Percentiles rank a stretch among this genome's conserved stretches.
These are phyloP conservation scores for Clavispora asparagi DNA, from an alignment of 805 yeast species.

Conservation along the genomic window DNA sequence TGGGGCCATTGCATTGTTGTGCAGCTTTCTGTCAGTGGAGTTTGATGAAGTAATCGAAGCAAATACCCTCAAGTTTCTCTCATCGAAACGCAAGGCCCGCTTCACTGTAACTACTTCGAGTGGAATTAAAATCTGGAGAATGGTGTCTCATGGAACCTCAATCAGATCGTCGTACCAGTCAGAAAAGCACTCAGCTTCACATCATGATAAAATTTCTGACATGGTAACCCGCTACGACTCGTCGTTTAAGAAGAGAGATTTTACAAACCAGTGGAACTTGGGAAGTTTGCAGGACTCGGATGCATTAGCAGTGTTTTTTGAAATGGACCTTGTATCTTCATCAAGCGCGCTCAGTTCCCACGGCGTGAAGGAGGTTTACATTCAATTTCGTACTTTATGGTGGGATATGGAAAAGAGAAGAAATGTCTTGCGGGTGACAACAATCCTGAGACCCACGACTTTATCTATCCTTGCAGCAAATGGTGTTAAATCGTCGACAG, in stretches of 20 bases:
- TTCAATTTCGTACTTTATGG: slow-evolving; percentile 31
- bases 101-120: slow-evolving; percentile 28
- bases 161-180: slow-evolving; percentile 29
- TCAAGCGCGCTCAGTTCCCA: slow-evolving; percentile 11
- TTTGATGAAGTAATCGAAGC: slow-evolving; percentile 16
- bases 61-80: slow-evolving; percentile 1
- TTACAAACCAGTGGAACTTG: slow-evolving; percentile 36
- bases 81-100: slow-evolving; percentile 6
- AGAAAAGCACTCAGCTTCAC: slow-evolving; percentile 15
- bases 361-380: slow-evolving; percentile 19
- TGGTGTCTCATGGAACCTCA: slow-evolving; percentile 29
- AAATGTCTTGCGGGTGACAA: slow-evolving; percentile 28
- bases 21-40: slow-evolving; percentile 22
- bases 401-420: slow-evolving; percentile 16
- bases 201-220: slow-evolving; percentile 31
- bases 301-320: slow-evolving; percentile 28
- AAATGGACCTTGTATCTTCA: slow-evolving; percentile 24
- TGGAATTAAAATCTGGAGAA: slow-evolving; percentile 26
- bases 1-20: slow-evolving; percentile 27
- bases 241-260: slow-evolving; percentile 23
- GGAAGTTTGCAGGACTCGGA: slow-evolving; percentile 17
- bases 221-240: slow-evolving; percentile 27
- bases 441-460: slow-evolving; percentile 26
- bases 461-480: slow-evolving; percentile 13
- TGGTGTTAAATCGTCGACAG: slow-evolving; percentile 13